phyloP scores from a whole-genome alignment of 2,329 filamentous ascomycete genomes.

The Alternaria sp. region DNA sequence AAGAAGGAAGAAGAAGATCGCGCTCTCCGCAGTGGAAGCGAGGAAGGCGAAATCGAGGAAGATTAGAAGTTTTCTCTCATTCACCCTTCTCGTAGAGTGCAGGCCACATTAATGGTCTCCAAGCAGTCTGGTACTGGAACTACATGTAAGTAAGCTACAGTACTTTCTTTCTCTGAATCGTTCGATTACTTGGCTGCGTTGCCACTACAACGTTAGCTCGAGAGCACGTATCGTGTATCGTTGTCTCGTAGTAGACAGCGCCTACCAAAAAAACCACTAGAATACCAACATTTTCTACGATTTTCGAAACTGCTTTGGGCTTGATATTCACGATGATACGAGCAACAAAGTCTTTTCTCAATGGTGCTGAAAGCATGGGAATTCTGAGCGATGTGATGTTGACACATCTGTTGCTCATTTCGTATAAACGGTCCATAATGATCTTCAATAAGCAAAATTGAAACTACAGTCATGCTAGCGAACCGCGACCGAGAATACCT shows the following conservation, averaged over 20 bases:
- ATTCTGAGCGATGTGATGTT: too few relatives aligned
- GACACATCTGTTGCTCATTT: too few relatives aligned
- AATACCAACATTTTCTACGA: not conserved
- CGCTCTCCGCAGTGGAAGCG: conserved; percentile 81
- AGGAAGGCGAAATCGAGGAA: conserved; percentile 98
- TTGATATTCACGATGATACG: not conserved
- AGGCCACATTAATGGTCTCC: not conserved
- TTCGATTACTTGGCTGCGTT: conserved; percentile 1
- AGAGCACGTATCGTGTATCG: conserved; percentile 5
- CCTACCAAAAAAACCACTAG: not conserved
- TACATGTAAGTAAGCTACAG: conserved; percentile 17
- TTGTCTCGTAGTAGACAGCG: conserved; percentile 5
- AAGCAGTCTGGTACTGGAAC: not conserved
- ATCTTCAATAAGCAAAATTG: too few relatives aligned
- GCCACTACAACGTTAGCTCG: not conserved
- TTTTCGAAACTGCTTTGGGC: not conserved
- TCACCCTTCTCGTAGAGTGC: conserved; percentile 11
- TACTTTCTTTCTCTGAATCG: conserved; percentile 6
- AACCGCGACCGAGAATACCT: not conserved
- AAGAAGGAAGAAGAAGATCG: conserved; percentile 66
- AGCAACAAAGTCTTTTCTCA: not conserved
- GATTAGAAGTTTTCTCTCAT: conserved; percentile 46
- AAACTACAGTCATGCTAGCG: too few relatives aligned
- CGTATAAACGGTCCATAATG: too few relatives aligned
- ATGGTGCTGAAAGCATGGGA: not conserved